Percentiles rank a stretch among this genome's conserved stretches.
Conservation (phyloP, 805 yeast genomes). For the Zygotorulaspora chibaensis region DNA sequence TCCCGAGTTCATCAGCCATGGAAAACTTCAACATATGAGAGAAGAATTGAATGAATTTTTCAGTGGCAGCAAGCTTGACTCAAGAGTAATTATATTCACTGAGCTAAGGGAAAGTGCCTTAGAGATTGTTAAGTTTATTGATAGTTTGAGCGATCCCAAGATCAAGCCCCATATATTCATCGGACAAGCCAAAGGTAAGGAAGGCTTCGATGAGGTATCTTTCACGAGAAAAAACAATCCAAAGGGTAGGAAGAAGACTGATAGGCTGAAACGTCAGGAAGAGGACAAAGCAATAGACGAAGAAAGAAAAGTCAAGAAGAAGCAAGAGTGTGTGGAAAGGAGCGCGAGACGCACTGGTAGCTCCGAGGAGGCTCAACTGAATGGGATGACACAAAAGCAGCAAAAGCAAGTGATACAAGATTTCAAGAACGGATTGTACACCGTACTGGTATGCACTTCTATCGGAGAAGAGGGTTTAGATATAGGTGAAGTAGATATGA, state of each 20-base stretch:
- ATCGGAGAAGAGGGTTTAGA: constrained; percentile 98
- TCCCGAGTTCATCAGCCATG: constrained; percentile 52
- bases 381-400: constrained; percentile 86
- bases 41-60: constrained; percentile 58
- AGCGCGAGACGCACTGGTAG: constrained; percentile 47
- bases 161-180: constrained; percentile 80
- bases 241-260: constrained; percentile 42
- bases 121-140: constrained; percentile 70
- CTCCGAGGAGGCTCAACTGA: constrained; percentile 70
- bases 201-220: constrained; percentile 56
- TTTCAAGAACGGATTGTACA: constrained; percentile 69
- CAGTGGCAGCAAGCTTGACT: constrained; percentile 41
- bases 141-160: constrained; percentile 36
- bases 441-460: constrained; percentile 88
- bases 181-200: constrained; percentile 82
- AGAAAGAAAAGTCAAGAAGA: constrained; percentile 32
- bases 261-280: constrained; percentile 32
- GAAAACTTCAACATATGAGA: constrained; percentile 59
- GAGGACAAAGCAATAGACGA: constrained; percentile 30
- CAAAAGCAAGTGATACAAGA: constrained; percentile 75
- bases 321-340: constrained; percentile 35
- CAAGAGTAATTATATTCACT: constrained; percentile 82
- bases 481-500: constrained; percentile 95
- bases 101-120: constrained; percentile 87
- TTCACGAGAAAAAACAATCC: constrained; percentile 43